A percentile compares a stretch with the other conserved stretches of the same genome.
Conservation (phyloP, 306 rosid species). For the Comarum palustre region DNA sequence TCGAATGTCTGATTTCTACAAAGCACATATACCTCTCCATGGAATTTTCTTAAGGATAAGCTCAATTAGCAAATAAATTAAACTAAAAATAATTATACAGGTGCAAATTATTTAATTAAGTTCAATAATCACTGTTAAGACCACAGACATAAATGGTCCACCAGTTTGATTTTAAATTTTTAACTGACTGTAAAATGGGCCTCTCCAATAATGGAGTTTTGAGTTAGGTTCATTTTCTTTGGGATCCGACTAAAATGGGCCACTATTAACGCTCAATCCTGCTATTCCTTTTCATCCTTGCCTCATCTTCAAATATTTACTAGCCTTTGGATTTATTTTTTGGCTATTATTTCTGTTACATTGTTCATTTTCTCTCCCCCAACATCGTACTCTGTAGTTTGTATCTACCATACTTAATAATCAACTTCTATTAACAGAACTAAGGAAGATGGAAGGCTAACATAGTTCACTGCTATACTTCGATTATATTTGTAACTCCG, state of each 20-base stretch:
- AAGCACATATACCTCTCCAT: background rate
- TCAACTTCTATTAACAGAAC: background rate
- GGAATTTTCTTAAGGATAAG: background rate
- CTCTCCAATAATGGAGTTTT: conserved; percentile 14
- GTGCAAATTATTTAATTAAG: background rate
- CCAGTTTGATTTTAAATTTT: background rate
- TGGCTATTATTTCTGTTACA: background rate
- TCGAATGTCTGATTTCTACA: background rate
- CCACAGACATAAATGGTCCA: conserved; percentile 32
- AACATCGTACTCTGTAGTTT: background rate
- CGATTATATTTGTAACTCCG: too few relatives aligned
- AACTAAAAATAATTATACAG: background rate
- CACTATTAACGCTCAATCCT: conserved; percentile 24
- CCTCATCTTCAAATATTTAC: background rate
- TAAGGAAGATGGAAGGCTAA: background rate
- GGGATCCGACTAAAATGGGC: conserved; percentile 32
- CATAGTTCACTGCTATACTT: too few relatives aligned
- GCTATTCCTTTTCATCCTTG: background rate
- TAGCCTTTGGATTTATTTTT: background rate
- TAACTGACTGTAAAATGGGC: conserved; percentile 16
- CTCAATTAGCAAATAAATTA: background rate
- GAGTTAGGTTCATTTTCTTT: conserved; percentile 10
- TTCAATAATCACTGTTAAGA: background rate
- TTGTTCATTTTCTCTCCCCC: background rate
- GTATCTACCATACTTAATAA: background rate